Base-by-base conservation (phyloP, 805 yeast species). In the Vanderwaltozyma verrucispora region DNA sequence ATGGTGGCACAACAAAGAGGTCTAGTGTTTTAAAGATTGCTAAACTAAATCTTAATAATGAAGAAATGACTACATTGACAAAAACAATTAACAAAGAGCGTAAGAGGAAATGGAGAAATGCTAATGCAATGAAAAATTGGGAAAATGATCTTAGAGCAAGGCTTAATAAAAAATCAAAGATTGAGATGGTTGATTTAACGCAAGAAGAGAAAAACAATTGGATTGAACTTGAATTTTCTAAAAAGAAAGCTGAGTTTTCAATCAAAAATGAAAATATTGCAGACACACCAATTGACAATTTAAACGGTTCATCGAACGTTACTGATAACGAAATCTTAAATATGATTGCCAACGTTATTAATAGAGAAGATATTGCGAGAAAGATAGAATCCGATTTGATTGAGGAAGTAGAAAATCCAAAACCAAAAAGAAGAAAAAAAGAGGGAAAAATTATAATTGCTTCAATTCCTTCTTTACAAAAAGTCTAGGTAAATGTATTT, bases 111-210 rank as follows among this genome's bases (percentile, higher is more conserved):
- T 59, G 63, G 63, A 52, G 63, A 38, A 53, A 45, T 20, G 77
- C 74, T 20, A 86, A 89, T 53, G 71, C 74, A 8, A 80, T 80
- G 42, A 69, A 92, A 46, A 88, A 88, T 58, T 80, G 84, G 62
- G 95, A 87, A 56, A 80, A 85, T 50, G 97, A 89, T 53, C 64
- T 89, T 38, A 69, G 94, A 36, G 75, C 83, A 0, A 67, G 97
- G 38, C 78, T 89, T 16, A 69, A 73, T 45, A 80, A 79, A 46
- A 67, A 92, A 29, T 96, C 96, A 0, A 65, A 63, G 28, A 62
- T 60, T 15, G 60, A 80, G 47, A 87, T 75, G 61, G 21, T 60
- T 1, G 76, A 74, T 6, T 12, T 26, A 11, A 38, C 37, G 1
- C 60, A 79, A 10, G 67, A 63, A 9, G 75, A 70, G 32, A 72